phyloP scores from a whole-genome alignment of 306 rosid genomes.

The Quercus variabilis region DNA sequence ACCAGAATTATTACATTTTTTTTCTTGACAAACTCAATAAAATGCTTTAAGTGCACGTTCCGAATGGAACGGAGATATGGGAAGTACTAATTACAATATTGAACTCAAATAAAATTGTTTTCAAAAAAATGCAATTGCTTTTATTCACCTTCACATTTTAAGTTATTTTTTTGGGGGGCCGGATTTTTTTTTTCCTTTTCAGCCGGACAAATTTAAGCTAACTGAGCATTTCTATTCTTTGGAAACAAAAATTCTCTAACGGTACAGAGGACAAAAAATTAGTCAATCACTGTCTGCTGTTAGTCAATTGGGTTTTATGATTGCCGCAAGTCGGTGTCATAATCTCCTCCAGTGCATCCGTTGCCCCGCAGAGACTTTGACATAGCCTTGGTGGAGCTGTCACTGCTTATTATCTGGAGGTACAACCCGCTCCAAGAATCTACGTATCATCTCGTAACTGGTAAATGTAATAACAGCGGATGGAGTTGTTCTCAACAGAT shows the following conservation, averaged over 20 bases:
- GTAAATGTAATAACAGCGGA: slow-evolving; percentile 95
- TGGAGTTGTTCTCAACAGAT: slow-evolving; percentile 86
- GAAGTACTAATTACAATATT: no score
- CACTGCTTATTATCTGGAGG: slow-evolving; percentile 36
- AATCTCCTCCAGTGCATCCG: slow-evolving; percentile 11
- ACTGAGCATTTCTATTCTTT: background rate
- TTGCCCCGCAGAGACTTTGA: slow-evolving; percentile 21
- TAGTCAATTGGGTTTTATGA: slow-evolving; percentile 48
- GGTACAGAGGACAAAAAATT: background rate
- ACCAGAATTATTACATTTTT: background rate
- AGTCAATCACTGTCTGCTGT: slow-evolving; percentile 47
- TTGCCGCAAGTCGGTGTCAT: slow-evolving; percentile 19
- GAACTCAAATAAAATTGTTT: background rate
- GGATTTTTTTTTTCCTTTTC: no score
- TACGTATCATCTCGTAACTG: slow-evolving; percentile 82
- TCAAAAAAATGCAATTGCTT: slow-evolving; percentile 7
- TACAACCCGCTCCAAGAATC: slow-evolving; percentile 51
- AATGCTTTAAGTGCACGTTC: no score
- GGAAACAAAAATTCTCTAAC: background rate
- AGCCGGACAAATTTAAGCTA: background rate
- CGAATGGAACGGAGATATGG: no score
- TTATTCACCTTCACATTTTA: slow-evolving; percentile 6
- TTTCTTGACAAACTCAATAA: background rate
- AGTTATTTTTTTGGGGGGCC: background rate
- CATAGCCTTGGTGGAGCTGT: slow-evolving; percentile 17